A percentile compares a stretch with the other conserved stretches of the same genome.
These are phyloP conservation scores for Lipomyces japonicus DNA, from an alignment of 805 yeast species.

Conservation along the genomic window DNA sequence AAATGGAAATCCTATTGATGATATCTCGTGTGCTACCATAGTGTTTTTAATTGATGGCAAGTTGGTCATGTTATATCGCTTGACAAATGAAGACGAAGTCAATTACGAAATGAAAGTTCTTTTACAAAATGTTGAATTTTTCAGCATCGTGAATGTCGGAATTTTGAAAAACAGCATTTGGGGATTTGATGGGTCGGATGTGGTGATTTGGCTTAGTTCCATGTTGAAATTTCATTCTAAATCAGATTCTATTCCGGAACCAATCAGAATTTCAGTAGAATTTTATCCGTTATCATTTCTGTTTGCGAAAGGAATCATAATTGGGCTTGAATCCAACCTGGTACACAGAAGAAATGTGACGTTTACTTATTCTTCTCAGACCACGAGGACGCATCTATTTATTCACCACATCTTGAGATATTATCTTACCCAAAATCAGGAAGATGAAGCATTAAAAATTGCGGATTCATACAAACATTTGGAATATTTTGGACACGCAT, in stretches of 20 bases:
- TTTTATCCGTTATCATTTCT: conserved; percentile 51
- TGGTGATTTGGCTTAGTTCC: conserved; percentile 28
- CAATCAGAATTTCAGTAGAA: conserved; percentile 38
- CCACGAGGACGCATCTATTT: conserved; percentile 27
- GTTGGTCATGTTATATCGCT: conserved; percentile 34
- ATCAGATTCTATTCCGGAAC: conserved; percentile 18
- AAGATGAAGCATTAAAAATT: conserved; percentile 21
- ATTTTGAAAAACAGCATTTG: conserved; percentile 37
- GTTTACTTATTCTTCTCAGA: conserved; percentile 34
- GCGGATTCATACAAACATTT: conserved; percentile 31
- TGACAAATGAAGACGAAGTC: conserved; percentile 17
- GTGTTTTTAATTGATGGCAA: conserved; percentile 41
- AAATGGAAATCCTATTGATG: conserved; percentile 28
- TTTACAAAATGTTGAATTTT: conserved; percentile 40
- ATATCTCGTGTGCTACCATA: conserved; percentile 30
- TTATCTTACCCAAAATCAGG: conserved; percentile 14
- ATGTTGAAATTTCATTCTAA: conserved; percentile 10
- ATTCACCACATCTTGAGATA: conserved; percentile 24
- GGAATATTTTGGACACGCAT: conserved; percentile 42
- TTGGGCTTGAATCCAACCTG: conserved; percentile 50
- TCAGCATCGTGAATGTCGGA: conserved; percentile 31
- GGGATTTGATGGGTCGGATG: conserved; percentile 43
- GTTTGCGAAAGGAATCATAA: conserved; percentile 46
- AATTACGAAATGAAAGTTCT: conserved; percentile 32
- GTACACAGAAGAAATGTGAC: conserved; percentile 36